Percentiles rank a stretch among this genome's conserved stretches.
Conservation (phyloP, 371 early-diverging fungal genomes). For the Mortierella sp. region DNA sequence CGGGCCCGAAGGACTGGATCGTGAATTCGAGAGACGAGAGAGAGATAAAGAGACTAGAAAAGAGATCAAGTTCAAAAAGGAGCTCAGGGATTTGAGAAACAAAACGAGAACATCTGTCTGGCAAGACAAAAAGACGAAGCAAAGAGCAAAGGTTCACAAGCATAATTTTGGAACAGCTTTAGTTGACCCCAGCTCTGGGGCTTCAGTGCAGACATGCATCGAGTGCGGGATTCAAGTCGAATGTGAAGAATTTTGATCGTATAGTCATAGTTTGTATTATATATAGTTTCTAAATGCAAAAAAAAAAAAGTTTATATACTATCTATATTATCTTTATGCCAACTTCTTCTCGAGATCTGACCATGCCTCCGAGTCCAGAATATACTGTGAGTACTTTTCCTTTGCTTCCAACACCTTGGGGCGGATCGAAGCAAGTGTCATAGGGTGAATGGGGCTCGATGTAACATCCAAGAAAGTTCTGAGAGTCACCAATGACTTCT, state of each 20-base stretch:
- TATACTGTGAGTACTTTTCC: conserved; percentile 59
- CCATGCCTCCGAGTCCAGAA: conserved; percentile 64
- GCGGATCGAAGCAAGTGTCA: conserved; percentile 54
- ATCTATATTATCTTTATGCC: conserved; percentile 14
- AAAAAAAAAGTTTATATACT: not conserved
- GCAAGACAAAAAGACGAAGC: conserved; percentile 64
- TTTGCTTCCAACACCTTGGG: conserved; percentile 55
- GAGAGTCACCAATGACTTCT: conserved; percentile 63
- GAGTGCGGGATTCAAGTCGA: conserved; percentile 80
- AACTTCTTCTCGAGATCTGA: conserved; percentile 56
- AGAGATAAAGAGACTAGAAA: conserved; percentile 84
- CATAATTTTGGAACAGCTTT: conserved; percentile 76
- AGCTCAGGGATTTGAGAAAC: conserved; percentile 82
- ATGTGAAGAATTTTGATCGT: conserved; percentile 75
- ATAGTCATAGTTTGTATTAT: not conserved
- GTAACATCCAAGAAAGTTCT: conserved; percentile 48
- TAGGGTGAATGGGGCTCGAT: conserved; percentile 57
- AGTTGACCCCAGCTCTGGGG: conserved; percentile 62
- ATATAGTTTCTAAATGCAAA: not conserved
- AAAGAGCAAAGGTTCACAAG: conserved; percentile 73
- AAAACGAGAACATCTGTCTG: conserved; percentile 87
- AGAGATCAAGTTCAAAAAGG: conserved; percentile 86
- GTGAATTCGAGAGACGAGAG: conserved; percentile 90
- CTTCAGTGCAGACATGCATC: conserved; percentile 70
- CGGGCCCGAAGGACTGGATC: conserved; percentile 86